Evolutionary conservation across 2,329 filamentous ascomycete species (phyloP), one percentile per base, ranked within the genome.

Genomic region (Fusarium irregulare): DNA sequence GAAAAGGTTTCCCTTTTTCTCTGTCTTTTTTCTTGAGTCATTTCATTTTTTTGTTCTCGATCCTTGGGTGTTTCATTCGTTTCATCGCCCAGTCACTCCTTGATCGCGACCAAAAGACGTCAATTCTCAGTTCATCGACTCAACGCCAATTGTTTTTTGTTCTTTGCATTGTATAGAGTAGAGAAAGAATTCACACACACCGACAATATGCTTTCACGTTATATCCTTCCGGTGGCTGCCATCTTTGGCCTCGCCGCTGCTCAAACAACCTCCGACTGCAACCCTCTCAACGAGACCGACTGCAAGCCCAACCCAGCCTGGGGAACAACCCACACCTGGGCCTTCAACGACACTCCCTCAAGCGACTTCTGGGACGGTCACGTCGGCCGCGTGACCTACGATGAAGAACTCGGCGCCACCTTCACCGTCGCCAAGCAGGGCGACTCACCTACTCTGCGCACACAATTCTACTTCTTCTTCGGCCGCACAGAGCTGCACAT

Each of bases 401-500:
- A 85, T 60, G 77, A 84, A 47, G 82, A 88, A 0, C 79, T 82
- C n/a, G 92, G 92, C 40, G 91, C 92, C 46, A 82, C 86, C 58
- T 94, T 97, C 81, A 91, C 87, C 54, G 90, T 97, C 80, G 82
- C 79, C 59, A 85, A 90, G 77, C 86, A 89, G 69, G 88, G 90
- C 68, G 89, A 97, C 74, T 92, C 93, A 1, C 92, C 93, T 2
- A 97, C 93, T 2, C 87, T 97, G 66, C 87, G 90, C 70, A 90
- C 92, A 48, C 89, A 89, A 73, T 95, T 94, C 78, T 96, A 93
- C 82, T 92, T 97, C 80, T 94, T 97, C 84, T 95, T 92, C 72
- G 93, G 93, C 56, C 88, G 90, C 64, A 89, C 93, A 59, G 93
- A 96, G 80, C 86, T 95, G 61, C 85, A 88, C 72, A 87, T 97